phyloP scores from a whole-genome alignment of 345 rosid species.

The Salix dunnii region DNA sequence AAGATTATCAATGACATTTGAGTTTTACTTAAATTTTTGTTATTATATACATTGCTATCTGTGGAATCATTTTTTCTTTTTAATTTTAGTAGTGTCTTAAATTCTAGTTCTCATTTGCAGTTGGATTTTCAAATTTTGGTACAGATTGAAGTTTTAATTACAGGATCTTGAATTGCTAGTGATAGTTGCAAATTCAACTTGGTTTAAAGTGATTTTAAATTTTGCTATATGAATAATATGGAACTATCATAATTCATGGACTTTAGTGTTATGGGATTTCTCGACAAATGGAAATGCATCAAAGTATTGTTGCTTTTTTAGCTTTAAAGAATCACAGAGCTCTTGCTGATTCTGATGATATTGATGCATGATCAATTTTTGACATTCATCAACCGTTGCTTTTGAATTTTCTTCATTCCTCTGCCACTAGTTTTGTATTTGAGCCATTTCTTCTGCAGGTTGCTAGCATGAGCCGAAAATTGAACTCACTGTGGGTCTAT shows the following conservation, averaged over 20 bases:
- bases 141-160: too few relatives aligned
- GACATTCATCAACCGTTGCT: not conserved
- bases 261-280: too few relatives aligned
- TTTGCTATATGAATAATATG: too few relatives aligned
- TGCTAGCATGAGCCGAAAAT: not conserved
- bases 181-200: too few relatives aligned
- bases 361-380: not conserved
- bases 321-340: not conserved
- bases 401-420: not conserved
- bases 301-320: not conserved
- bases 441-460: not conserved
- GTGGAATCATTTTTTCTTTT: not conserved
- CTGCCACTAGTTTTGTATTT: not conserved
- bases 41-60: not conserved
- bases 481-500: not conserved
- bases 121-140: too few relatives aligned
- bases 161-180: too few relatives aligned
- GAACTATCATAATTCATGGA: too few relatives aligned
- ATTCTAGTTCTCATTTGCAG: too few relatives aligned
- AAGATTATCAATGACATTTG: not conserved
- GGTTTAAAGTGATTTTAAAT: too few relatives aligned
- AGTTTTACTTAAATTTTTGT: not conserved
- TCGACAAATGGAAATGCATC: too few relatives aligned
- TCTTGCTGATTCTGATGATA: not conserved
- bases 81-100: too few relatives aligned